Percentiles rank a stretch among this genome's conserved stretches.
These are phyloP conservation scores for Rhodamnia rubescens DNA, from an alignment of 345 rosid genomes.

Conservation along the genomic window DNA sequence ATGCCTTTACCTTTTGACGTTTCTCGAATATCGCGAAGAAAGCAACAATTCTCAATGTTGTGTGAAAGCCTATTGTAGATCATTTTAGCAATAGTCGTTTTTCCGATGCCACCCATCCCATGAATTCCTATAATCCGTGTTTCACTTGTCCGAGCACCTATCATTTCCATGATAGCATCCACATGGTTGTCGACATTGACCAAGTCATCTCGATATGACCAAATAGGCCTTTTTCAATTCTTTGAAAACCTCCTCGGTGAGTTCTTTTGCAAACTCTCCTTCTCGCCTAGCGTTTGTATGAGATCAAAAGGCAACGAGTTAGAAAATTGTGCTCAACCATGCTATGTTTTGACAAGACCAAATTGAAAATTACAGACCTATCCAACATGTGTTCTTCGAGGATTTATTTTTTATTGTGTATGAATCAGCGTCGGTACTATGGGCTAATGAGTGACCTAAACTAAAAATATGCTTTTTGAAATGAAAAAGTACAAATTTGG, in stretches of 20 bases:
- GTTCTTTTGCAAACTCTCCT: accelerated
- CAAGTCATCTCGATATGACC: neutral
- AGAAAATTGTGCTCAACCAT: neutral
- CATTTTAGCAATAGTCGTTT: neutral
- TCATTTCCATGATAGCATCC: neutral
- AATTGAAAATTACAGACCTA: neutral
- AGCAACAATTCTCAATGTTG: neutral
- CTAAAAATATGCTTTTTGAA: neutral
- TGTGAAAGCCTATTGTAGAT: neutral
- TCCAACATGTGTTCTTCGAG: too few relatives aligned
- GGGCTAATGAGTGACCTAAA: neutral
- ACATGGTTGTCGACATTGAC: neutral
- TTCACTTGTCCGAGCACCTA: neutral
- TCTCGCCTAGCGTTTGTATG: neutral
- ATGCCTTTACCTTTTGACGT: accelerated
- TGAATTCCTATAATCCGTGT: neutral
- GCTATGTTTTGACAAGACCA: neutral
- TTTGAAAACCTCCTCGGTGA: neutral
- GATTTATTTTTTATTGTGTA: too few relatives aligned
- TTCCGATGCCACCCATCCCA: neutral
- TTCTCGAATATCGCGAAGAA: neutral
- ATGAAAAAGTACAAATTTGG: too few relatives aligned
- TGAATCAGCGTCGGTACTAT: neutral
- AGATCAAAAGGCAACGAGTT: neutral
- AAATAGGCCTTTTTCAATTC: neutral